Conservation (phyloP, 83 land plant genomes). For the Thuja plicata region DNA sequence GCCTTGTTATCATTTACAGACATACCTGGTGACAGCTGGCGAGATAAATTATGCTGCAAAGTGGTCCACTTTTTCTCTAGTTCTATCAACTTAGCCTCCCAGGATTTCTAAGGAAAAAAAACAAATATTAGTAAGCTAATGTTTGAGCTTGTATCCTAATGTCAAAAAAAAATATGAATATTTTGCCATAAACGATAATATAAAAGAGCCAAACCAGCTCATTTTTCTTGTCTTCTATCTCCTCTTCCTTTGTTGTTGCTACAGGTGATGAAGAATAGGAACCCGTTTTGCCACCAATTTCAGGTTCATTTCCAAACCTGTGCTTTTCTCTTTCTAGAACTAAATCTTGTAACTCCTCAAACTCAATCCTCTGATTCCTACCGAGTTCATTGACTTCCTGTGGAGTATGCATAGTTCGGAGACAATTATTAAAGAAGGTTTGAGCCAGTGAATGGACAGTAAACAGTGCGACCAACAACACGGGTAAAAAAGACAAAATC, state of each 20-base stretch:
- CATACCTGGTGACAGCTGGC: slow-evolving; percentile 43
- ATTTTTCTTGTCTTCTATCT: slow-evolving; percentile 22
- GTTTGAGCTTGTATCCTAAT: not conserved
- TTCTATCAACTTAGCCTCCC: slow-evolving; percentile 32
- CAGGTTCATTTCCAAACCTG: slow-evolving; percentile 13
- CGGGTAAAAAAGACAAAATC: not conserved
- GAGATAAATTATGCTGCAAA: slow-evolving; percentile 27
- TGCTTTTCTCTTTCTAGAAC: slow-evolving; percentile 19
- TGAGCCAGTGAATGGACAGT: not conserved
- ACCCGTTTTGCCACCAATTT: slow-evolving; percentile 7
- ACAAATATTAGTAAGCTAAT: not conserved
- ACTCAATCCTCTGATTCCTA: slow-evolving; percentile 23
- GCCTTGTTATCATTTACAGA: not conserved
- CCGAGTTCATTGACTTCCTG: slow-evolving; percentile 31
- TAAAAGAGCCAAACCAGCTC: slow-evolving; percentile 32
- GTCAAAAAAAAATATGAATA: not conserved
- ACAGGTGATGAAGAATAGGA: not conserved
- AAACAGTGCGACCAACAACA: not conserved
- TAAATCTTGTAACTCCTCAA: slow-evolving; percentile 25
- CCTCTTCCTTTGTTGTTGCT: slow-evolving; percentile 18
- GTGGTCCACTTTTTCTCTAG: slow-evolving; percentile 30
- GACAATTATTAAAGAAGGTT: not conserved
- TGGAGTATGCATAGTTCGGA: not conserved
- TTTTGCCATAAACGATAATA: not conserved
- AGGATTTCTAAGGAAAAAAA: slow-evolving; percentile 22